Evolutionary conservation across 2,329 filamentous ascomycete species (phyloP).

Genomic region (Trichoderma oligosporum): DNA sequence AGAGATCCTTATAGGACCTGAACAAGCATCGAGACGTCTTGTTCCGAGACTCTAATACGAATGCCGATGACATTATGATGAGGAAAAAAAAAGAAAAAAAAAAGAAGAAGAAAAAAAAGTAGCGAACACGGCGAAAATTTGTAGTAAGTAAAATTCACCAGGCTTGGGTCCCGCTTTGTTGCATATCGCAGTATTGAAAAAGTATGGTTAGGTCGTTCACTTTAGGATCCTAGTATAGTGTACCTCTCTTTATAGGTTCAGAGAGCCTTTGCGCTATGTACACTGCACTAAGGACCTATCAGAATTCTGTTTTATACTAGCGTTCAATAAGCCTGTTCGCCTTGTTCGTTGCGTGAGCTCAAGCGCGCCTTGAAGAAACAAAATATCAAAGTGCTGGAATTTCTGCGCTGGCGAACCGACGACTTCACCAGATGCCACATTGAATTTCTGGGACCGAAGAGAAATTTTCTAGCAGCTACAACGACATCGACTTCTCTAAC

Average conservation of each 20-base stretch:
- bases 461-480: background rate
- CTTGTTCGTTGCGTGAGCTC: slow-evolving; percentile 14
- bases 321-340: slow-evolving; percentile 5
- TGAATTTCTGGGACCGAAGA: background rate
- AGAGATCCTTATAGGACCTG: slow-evolving; percentile 77
- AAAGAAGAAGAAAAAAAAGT: slow-evolving; percentile 27
- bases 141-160: slow-evolving; percentile 16
- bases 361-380: slow-evolving; percentile 19
- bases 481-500: background rate
- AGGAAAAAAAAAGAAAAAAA: slow-evolving; percentile 42
- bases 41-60: slow-evolving; percentile 99
- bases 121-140: slow-evolving; percentile 26
- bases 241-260: background rate
- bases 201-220: background rate
- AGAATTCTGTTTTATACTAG: slow-evolving; percentile 1
- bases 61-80: slow-evolving; percentile 76
- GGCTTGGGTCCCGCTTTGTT: slow-evolving; percentile 23
- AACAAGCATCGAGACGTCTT: slow-evolving; percentile 85
- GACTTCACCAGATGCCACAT: background rate
- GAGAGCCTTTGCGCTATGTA: background rate
- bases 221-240: background rate
- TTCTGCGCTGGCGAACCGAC: slow-evolving; percentile 11
- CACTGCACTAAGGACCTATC: background rate
- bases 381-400: slow-evolving; percentile 16
- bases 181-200: slow-evolving; percentile 26